A percentile compares a stretch with the other conserved stretches of the same genome.
Conservation (phyloP, 169 alveolate genomes). For the Theileria equi region DNA sequence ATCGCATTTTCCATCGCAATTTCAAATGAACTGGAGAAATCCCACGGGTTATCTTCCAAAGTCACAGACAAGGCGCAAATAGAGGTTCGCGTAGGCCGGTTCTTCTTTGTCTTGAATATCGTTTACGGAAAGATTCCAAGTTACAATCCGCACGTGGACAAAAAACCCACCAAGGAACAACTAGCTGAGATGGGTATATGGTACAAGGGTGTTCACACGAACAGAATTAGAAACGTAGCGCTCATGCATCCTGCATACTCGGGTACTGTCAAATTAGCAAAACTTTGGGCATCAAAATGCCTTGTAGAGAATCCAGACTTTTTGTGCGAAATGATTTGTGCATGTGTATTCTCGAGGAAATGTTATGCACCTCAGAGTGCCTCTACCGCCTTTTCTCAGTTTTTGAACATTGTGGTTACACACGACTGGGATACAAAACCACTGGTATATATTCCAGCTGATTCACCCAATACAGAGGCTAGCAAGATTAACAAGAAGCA, state of each 20-base stretch:
- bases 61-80: constrained; percentile 21
- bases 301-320: constrained; percentile 8
- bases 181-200: neutral
- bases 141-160: constrained; percentile 1
- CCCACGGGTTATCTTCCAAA: constrained; percentile 9
- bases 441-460: neutral
- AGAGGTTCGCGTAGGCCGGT: constrained; percentile 9
- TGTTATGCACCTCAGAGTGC: neutral
- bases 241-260: constrained; percentile 15
- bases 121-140: constrained; percentile 14
- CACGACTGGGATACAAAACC: constrained; percentile 30
- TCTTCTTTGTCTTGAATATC: neutral
- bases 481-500: neutral
- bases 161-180: neutral
- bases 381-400: constrained; percentile 12
- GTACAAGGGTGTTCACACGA: neutral
- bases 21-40: constrained; percentile 15
- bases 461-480: neutral
- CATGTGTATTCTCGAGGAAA: constrained; percentile 11
- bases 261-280: constrained; percentile 5
- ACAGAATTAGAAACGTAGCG: constrained; percentile 4
- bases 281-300: constrained; percentile 13
- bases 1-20: constrained; percentile 19
- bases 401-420: constrained; percentile 25
- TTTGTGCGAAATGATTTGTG: constrained; percentile 24